Percentiles rank a stretch among this genome's conserved stretches.
Conservation (phyloP, 345 rosid genomes). For the Luvunga scandens region DNA sequence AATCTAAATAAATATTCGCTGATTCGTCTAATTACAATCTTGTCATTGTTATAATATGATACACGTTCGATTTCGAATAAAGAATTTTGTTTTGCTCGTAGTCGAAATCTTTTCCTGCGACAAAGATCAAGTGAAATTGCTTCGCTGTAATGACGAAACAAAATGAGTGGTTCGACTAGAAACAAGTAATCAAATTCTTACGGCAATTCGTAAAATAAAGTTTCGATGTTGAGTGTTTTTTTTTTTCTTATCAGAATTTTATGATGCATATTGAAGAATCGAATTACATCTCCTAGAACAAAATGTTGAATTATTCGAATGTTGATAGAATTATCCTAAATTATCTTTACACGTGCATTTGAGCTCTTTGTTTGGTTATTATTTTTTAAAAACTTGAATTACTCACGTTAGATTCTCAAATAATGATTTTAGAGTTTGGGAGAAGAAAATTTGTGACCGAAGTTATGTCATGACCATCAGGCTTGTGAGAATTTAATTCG, state of each 20-base stretch:
- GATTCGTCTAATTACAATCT: background rate
- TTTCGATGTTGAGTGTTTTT: too few relatives aligned
- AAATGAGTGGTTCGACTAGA: background rate
- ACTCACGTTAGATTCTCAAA: too few relatives aligned
- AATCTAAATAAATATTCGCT: background rate
- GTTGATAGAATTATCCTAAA: background rate
- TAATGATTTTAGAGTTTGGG: too few relatives aligned
- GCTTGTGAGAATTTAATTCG: too few relatives aligned
- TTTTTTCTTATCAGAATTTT: background rate
- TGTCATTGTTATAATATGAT: background rate
- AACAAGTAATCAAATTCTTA: background rate
- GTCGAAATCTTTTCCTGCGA: background rate
- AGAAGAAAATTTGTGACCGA: too few relatives aligned
- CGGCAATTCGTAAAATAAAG: background rate
- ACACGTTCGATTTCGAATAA: background rate
- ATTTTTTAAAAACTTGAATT: too few relatives aligned
- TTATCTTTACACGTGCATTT: background rate
- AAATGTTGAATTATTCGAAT: background rate
- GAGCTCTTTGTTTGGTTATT: background rate
- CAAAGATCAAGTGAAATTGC: too few relatives aligned
- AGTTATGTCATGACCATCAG: too few relatives aligned
- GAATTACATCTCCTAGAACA: background rate
- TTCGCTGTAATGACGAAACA: background rate
- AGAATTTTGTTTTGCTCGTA: background rate
- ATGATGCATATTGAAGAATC: background rate